Conservation (phyloP, 2,329 filamentous ascomycete genomes). For the Cryphonectria japonica region DNA sequence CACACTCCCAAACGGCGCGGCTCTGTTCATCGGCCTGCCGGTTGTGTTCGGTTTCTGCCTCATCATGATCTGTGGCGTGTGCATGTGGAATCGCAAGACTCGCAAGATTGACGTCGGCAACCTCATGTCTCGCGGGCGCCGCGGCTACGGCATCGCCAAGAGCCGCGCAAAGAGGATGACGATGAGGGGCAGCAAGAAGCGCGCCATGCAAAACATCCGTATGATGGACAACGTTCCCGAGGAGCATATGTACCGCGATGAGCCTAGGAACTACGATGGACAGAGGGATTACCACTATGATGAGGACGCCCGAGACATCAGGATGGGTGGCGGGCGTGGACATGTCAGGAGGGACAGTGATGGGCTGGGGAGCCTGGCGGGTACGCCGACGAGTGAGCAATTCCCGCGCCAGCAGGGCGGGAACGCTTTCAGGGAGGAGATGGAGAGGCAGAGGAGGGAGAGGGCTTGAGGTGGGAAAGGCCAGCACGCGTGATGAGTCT, state of each 20-base stretch:
- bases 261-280: constrained; percentile 14
- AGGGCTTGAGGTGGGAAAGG: constrained; percentile 31
- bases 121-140: constrained; percentile 50
- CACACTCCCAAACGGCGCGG: constrained; percentile 43
- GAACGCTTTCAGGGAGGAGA: constrained; percentile 56
- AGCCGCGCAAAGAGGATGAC: constrained; percentile 40
- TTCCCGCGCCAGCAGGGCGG: constrained; percentile 39
- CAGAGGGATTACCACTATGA: constrained; percentile 37
- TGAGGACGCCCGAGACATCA: constrained; percentile 34
- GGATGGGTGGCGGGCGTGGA: constrained; percentile 21
- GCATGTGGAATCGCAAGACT: constrained; percentile 59
- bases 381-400: constrained; percentile 50
- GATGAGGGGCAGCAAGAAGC: constrained; percentile 38
- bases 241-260: constrained; percentile 34
- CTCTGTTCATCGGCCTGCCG: constrained; percentile 58
- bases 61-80: constrained; percentile 56
- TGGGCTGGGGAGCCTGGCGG: constrained; percentile 52
- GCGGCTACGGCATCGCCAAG: constrained; percentile 49
- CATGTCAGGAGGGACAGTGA: constrained; percentile 49
- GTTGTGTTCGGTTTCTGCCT: constrained; percentile 51
- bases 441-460: constrained; percentile 51
- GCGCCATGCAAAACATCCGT: constrained; percentile 45
- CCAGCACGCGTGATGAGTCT: neutral
- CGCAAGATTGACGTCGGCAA: constrained; percentile 55
- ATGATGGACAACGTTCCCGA: constrained; percentile 44